Percentiles rank a stretch among this genome's conserved stretches.
These are phyloP conservation scores for Aspergillus flavus DNA, from an alignment of 2,329 filamentous ascomycete genomes.

Conservation along the genomic window DNA sequence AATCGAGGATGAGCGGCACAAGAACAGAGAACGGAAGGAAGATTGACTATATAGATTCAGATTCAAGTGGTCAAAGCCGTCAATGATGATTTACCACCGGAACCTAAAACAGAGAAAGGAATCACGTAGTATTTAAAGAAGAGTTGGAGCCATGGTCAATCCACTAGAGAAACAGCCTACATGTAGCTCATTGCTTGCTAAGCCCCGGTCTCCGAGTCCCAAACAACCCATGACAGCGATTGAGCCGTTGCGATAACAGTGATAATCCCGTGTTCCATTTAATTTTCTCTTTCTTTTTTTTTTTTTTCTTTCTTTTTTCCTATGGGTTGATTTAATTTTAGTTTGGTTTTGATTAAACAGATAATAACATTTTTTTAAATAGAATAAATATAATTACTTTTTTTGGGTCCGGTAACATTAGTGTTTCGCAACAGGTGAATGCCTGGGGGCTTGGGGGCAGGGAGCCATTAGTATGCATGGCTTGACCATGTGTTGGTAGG, in stretches of 20 bases:
- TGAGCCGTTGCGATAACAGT: slow-evolving; percentile 27
- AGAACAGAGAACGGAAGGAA: slow-evolving; percentile 12
- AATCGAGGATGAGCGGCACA: slow-evolving; percentile 13
- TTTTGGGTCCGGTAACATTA: slow-evolving; percentile 6
- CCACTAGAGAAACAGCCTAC: slow-evolving; percentile 18
- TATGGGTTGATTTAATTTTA: slow-evolving; percentile 7
- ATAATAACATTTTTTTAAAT: slow-evolving; percentile 1
- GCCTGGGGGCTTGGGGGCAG: slow-evolving; percentile 12
- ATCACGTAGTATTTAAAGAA: slow-evolving; percentile 22
- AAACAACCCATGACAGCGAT: slow-evolving; percentile 17
- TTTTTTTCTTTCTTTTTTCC: not conserved
- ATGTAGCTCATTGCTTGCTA: slow-evolving; percentile 23
- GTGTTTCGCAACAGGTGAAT: slow-evolving; percentile 7
- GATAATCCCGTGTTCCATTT: slow-evolving; percentile 22
- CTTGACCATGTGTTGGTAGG: slow-evolving; percentile 28
- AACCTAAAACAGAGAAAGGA: slow-evolving; percentile 17
- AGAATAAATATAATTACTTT: slow-evolving; percentile 1
- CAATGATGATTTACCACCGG: slow-evolving; percentile 14
- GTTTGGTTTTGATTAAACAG: slow-evolving; percentile 3
- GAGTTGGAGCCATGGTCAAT: slow-evolving; percentile 20
- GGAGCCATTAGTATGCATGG: slow-evolving; percentile 17
- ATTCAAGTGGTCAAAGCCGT: slow-evolving; percentile 6
- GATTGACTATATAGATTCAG: slow-evolving; percentile 30
- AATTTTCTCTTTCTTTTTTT: slow-evolving; percentile 6
- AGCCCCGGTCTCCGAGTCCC: slow-evolving; percentile 25